Evolutionary conservation across 352 stramenopile genomes (phyloP), one percentile per base, ranked within the genome.

Genomic region (Globisporangium paroecandrum): DNA sequence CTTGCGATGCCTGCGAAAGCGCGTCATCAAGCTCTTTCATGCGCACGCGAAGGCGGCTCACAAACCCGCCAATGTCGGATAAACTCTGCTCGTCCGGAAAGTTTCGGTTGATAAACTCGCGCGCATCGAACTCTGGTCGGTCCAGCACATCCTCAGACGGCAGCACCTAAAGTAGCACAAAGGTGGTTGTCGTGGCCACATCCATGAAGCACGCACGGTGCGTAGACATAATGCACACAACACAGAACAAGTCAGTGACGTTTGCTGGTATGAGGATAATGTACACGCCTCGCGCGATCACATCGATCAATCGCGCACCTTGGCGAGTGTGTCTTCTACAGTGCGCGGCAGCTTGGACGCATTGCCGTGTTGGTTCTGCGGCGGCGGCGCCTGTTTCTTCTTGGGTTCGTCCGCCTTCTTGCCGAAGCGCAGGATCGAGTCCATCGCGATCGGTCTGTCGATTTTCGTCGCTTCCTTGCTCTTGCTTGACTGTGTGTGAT

Each of bases 41-140:
- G 51, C 85, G 80, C 55, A 78, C 77, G 53, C 84, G 82, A 18
- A 92, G 78, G n/a, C 81, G 79, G n/a, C 77, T 79, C 27, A 97
- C 79, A 66, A 97, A 97, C 57, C 85, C 79, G 46, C 91, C 83
- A 20, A 98, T 91, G 58, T 93, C 85, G 4, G 65, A 70, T 25
- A 95, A 62, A 34, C 82, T 91, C 54, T 89, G 80, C 67, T 97
- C 90, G 58, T 96, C 94, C 4, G 93, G 89, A 55, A 98, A 98
- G 54, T 96, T 94, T 36, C 89, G 78, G 72, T 98, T 98, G 59
- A 98, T 93, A 69, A 97, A 98, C 62, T 89, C 89, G 59, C 91
- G 82, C n/a, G 88, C 82, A 63, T 98, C 89, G 73, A 98, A 98
- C 70, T 97, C 89, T 5, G 87, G 78, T 32, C 79, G 74, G 65